Conservation (phyloP, 306 rosid genomes). For the Carpinus fangiana region DNA sequence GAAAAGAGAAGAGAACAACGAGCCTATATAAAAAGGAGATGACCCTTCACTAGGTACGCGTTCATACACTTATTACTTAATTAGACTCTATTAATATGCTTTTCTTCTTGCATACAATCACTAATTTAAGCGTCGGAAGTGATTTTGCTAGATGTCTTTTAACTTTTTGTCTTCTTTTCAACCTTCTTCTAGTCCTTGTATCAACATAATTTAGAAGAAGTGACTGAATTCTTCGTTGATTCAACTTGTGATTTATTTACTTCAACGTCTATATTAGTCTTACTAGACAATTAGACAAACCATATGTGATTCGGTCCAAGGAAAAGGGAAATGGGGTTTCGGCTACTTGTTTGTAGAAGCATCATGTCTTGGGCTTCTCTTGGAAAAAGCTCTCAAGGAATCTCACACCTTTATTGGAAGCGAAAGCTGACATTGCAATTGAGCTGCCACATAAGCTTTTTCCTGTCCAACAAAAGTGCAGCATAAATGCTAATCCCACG, state of each 20-base stretch:
- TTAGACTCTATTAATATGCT: too few relatives aligned
- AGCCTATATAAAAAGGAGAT: too few relatives aligned
- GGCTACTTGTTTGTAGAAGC: constrained; percentile 10
- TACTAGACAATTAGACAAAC: background rate
- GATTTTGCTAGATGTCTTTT: too few relatives aligned
- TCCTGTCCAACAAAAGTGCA: constrained; percentile 31
- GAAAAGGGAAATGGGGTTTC: constrained; percentile 10
- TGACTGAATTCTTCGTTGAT: too few relatives aligned
- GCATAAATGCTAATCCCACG: constrained; percentile 30
- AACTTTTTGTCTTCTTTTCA: too few relatives aligned
- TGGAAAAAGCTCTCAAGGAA: constrained; percentile 26
- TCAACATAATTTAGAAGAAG: too few relatives aligned
- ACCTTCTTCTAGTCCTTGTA: too few relatives aligned
- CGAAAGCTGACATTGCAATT: constrained; percentile 40
- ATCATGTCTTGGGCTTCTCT: constrained; percentile 27
- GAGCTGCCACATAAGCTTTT: constrained; percentile 32
- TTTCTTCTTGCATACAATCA: too few relatives aligned
- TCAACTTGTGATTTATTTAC: background rate
- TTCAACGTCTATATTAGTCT: background rate
- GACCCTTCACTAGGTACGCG: too few relatives aligned
- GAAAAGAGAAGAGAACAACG: too few relatives aligned
- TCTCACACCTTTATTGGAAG: constrained; percentile 27
- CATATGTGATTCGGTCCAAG: constrained; percentile 14
- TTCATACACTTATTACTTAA: too few relatives aligned
- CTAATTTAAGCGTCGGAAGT: too few relatives aligned